A percentile compares a stretch with the other conserved stretches of the same genome.
phyloP scores from a whole-genome alignment of 1,284 basidiomycete genomes.

The Calocybe gambosa region DNA sequence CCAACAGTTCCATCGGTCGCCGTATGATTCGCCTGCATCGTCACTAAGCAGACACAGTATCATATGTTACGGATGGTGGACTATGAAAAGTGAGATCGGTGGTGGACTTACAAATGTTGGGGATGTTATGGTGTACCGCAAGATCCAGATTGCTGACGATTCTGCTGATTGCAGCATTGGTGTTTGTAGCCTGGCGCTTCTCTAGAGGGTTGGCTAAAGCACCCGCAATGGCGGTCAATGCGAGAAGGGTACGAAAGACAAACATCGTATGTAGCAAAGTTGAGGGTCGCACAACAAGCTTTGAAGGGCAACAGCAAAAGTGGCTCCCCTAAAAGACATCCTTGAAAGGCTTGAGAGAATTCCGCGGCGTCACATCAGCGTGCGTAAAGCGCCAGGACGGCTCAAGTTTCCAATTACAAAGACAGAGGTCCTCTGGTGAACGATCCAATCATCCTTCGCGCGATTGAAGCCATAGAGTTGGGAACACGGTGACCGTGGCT shows the following conservation, averaged over 20 bases:
- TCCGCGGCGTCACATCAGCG: constrained; percentile 6
- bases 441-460: constrained; percentile 13
- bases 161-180: constrained; percentile 20
- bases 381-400: constrained; percentile 1
- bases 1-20: constrained; percentile 23
- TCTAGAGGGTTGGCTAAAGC: constrained; percentile 16
- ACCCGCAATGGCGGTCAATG: constrained; percentile 18
- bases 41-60: constrained; percentile 16
- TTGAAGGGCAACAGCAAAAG: neutral
- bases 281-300: neutral
- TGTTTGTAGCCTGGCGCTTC: constrained; percentile 23
- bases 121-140: constrained; percentile 18
- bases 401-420: constrained; percentile 5
- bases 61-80: neutral
- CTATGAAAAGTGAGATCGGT: neutral
- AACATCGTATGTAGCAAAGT: constrained; percentile 9
- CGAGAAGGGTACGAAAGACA: constrained; percentile 17
- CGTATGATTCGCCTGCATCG: constrained; percentile 23
- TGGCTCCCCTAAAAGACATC: constrained; percentile 13
- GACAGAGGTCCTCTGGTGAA: neutral
- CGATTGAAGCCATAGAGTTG: constrained; percentile 10
- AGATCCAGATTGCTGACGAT: constrained; percentile 21
- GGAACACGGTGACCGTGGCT: constrained; percentile 7
- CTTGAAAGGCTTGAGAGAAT: constrained; percentile 15
- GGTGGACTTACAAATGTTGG: constrained; percentile 21